Conservation (phyloP, 1,284 basidiomycete genomes). For the Rhodotorula sp. region DNA sequence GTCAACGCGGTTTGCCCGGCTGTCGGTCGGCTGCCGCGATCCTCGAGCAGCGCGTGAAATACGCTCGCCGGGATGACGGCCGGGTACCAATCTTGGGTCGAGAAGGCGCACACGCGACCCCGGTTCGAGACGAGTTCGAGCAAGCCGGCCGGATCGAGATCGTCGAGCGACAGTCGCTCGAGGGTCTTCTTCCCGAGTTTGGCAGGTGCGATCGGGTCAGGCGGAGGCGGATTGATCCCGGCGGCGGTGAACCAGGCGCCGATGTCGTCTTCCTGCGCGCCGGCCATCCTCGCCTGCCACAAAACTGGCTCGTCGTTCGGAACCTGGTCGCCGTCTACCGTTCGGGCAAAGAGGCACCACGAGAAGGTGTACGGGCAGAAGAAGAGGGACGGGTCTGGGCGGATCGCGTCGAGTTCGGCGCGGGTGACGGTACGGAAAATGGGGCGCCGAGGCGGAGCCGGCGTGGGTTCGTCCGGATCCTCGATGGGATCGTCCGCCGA, state of each 20-base stretch:
- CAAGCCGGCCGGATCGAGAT: neutral
- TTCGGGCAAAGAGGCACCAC: constrained; percentile 22
- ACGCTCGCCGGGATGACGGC: neutral
- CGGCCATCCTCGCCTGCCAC: neutral
- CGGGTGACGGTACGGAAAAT: constrained; percentile 15
- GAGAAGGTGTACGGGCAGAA: constrained; percentile 23
- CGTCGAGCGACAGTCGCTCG: neutral
- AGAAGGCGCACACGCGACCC: neutral
- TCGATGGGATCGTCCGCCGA: neutral
- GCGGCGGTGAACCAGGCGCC: constrained; percentile 1
- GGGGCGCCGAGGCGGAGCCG: neutral
- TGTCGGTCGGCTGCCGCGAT: constrained; percentile 4
- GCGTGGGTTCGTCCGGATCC: neutral
- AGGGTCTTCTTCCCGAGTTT: neutral
- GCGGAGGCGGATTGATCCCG: neutral
- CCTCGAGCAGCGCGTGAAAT: constrained; percentile 6
- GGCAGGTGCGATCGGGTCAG: neutral
- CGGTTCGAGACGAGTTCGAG: neutral
- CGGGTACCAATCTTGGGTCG: neutral
- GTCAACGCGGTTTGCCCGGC: neutral
- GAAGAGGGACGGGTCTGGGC: constrained; percentile 31
- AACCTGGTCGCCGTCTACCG: neutral
- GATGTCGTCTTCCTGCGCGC: neutral
- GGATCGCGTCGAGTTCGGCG: constrained; percentile 16
- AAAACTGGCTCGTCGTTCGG: constrained; percentile 2